Evolutionary conservation across 2,329 filamentous ascomycete genomes (phyloP).

Genomic region (Dactylellina parvicollis): DNA sequence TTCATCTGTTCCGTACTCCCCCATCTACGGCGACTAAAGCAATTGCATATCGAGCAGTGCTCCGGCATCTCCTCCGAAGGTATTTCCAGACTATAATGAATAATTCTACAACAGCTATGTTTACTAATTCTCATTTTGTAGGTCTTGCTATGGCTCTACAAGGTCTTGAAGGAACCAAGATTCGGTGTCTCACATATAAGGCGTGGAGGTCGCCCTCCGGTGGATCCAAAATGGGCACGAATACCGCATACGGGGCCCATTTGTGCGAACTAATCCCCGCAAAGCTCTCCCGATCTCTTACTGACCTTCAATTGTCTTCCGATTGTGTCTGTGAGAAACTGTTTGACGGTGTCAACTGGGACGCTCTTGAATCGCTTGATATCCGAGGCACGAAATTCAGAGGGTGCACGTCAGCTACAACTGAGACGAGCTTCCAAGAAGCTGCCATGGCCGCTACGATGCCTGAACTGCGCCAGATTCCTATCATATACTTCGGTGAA

Average conservation of each 20-base stretch:
- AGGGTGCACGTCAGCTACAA: conserved; percentile 6
- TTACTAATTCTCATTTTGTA: conserved; percentile 7
- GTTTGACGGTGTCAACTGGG: conserved; percentile 11
- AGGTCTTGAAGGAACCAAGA: background rate
- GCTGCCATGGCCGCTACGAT: conserved; percentile 15
- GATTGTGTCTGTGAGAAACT: conserved; percentile 36
- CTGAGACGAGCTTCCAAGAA: conserved; percentile 10
- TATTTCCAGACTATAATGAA: background rate
- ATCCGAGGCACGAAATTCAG: conserved; percentile 12
- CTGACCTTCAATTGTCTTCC: conserved; percentile 1
- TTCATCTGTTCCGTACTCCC: conserved; percentile 10
- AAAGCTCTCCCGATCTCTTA: conserved; percentile 20
- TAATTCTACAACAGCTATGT: too few species aligned
- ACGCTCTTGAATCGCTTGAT: conserved; percentile 6
- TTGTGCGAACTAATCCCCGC: conserved; percentile 19
- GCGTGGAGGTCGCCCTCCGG: background rate
- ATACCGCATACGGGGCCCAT: background rate
- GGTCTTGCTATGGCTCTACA: conserved; percentile 20
- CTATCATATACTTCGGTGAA: conserved; percentile 22
- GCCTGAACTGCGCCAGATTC: background rate
- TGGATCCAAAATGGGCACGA: background rate
- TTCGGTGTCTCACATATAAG: conserved; percentile 10
- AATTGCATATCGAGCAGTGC: conserved; percentile 27
- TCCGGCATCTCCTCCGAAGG: conserved; percentile 27
- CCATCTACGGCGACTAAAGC: conserved; percentile 6